Evolutionary conservation across 305 asterid species (phyloP).

Genomic region (Fraxinus nigra): DNA sequence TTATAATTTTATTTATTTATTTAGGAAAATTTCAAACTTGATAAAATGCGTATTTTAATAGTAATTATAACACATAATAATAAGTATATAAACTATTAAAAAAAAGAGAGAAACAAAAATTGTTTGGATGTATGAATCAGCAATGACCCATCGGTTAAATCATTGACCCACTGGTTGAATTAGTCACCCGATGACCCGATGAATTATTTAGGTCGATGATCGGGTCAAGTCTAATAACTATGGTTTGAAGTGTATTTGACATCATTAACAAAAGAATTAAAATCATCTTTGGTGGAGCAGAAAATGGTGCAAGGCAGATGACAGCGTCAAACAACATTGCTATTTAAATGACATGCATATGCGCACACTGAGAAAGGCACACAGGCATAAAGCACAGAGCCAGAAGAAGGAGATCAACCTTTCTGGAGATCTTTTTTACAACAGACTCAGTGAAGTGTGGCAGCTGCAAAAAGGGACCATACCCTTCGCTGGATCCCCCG

Average conservation of each 20-base stretch:
- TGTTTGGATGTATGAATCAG: not conserved
- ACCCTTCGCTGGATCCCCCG: constrained; percentile 84
- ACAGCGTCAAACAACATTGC: constrained; percentile 7
- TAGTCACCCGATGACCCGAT: not conserved
- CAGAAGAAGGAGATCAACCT: constrained; percentile 45
- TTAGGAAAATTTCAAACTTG: not conserved
- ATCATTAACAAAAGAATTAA: not conserved
- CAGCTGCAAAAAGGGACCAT: constrained; percentile 93
- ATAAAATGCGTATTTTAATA: not conserved
- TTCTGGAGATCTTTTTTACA: constrained; percentile 84
- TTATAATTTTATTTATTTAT: no score
- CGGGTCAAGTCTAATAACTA: not conserved
- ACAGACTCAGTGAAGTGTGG: constrained; percentile 93
- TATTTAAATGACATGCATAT: not conserved
- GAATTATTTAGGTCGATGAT: not conserved
- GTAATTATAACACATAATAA: not conserved
- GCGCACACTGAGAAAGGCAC: not conserved
- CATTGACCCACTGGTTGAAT: not conserved
- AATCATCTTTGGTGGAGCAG: not conserved
- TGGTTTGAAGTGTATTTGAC: not conserved
- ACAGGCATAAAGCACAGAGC: not conserved
- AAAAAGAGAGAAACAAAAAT: no score
- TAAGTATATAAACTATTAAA: not conserved
- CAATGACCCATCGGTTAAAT: not conserved
- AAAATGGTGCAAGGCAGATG: not conserved